phyloP scores from a whole-genome alignment of 176 grass and related monocot species.

The barley (Hordeum vulgare) region MorexV3_pseudomolecules_assembly NC_058518.1:345981353-345981852 shows the following conservation, averaged over 20 bases:
- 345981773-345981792: neutral
- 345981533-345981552: slow-evolving; percentile 98
- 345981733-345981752: slow-evolving; percentile 65
- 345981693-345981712: slow-evolving; percentile 85
- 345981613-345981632: neutral
- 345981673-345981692: slow-evolving; percentile 55
- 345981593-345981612: neutral
- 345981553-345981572: slow-evolving; percentile 58
- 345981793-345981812: neutral
- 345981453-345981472: slow-evolving; percentile 96
- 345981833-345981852: neutral
- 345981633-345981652: neutral
- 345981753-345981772: slow-evolving; percentile 72
- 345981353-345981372: slow-evolving; percentile 10
- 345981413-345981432: slow-evolving; percentile 9
- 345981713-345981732: slow-evolving; percentile 59
- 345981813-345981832: neutral
- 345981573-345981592: neutral
- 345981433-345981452: slow-evolving; percentile 64
- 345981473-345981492: slow-evolving; percentile 98
- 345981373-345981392: neutral
- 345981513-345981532: slow-evolving; percentile 91
- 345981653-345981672: neutral
- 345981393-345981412: neutral
- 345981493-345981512: slow-evolving; percentile 95